Base-by-base conservation (phyloP, 305 asterid species). In the Fraxinus floribunda region DNA sequence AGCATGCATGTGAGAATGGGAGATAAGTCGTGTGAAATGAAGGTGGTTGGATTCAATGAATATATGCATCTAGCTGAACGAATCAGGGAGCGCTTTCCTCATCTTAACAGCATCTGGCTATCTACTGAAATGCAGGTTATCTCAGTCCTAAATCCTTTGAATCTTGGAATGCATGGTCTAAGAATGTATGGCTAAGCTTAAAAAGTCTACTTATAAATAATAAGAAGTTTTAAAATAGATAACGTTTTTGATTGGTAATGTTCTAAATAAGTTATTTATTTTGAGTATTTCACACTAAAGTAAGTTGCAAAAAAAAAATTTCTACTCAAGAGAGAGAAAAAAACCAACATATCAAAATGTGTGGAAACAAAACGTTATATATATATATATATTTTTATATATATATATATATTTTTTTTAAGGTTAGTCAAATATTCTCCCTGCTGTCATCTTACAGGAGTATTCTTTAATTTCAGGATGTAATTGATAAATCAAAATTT, bases 1-100 rank as follows among this genome's bases (percentile, higher is more conserved):
- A 94, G 98, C 88, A 88, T 96, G 90, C 99, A 94, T 64, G 97
- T 96, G 1, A 86, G 99, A 70, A 96, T 94, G 98, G 98, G 98
- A 5, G 98, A 96, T 83, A 93, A 96, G 87, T 97, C 98, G 4
- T 93, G 98, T 55, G 99, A 96, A 83, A 96, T 96, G 99, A 86
- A 91, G 87, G 98, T 94, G 76, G 94, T 92, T 0, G 99, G 93
- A 70, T 94, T 93, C 44, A 90, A 88, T 49, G 94, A 93, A 34
- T 96, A 94, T 90, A 92, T 93, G 94, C 87, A 76, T 26, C 90
- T 96, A 1, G 98, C 98, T 0, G 88, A 85, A 57, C 91, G 93
- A 81, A 87, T 93, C 84, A 80, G 93, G 86, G 87, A 77, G 39
- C 88, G 84, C 57, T 96, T 96, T 89, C 98, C 97, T 64, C 87